Evolutionary conservation across 2,329 filamentous ascomycete species (phyloP).

Genomic region (Raffaelea arxii): DNA sequence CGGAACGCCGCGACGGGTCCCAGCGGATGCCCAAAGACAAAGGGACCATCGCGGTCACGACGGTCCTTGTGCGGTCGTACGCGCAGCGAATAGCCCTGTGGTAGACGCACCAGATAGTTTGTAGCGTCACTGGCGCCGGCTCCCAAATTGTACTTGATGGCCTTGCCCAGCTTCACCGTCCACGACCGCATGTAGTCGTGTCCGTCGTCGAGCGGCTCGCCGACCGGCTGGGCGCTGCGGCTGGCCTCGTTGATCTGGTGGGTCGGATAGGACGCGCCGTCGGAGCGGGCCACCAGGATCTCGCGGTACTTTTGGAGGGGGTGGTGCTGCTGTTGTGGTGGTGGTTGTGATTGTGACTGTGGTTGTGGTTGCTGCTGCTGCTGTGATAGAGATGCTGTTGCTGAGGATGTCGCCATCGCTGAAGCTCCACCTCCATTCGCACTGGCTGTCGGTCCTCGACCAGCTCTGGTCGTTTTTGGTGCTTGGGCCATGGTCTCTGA

Average conservation of each 20-base stretch:
- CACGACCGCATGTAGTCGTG: conserved; percentile 13
- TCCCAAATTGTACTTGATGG: conserved; percentile 16
- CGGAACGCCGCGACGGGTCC: conserved; percentile 26
- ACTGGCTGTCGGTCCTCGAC: too few species aligned
- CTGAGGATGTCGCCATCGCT: neutral
- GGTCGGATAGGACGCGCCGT: conserved; percentile 13
- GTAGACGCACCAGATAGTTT: conserved; percentile 13
- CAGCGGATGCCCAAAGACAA: conserved; percentile 14
- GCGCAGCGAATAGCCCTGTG: conserved; percentile 13
- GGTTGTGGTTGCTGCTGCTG: neutral
- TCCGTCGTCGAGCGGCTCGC: conserved; percentile 11
- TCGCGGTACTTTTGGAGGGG: conserved; percentile 10
- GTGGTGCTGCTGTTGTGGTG: too few species aligned
- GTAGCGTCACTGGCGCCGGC: conserved; percentile 2
- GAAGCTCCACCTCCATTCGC: too few species aligned
- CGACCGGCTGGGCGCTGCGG: conserved; percentile 10
- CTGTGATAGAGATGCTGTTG: neutral
- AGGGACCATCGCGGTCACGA: conserved; percentile 53
- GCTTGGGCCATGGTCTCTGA: too few species aligned
- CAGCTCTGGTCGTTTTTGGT: too few species aligned
- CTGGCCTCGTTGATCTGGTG: conserved; percentile 15
- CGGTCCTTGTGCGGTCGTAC: conserved; percentile 10
- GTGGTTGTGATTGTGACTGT: too few species aligned
- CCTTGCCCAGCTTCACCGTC: conserved; percentile 15
- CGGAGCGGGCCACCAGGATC: conserved; percentile 11